phyloP scores from a whole-genome alignment of 2,329 filamentous ascomycete genomes.

The Apiospora marii region DNA sequence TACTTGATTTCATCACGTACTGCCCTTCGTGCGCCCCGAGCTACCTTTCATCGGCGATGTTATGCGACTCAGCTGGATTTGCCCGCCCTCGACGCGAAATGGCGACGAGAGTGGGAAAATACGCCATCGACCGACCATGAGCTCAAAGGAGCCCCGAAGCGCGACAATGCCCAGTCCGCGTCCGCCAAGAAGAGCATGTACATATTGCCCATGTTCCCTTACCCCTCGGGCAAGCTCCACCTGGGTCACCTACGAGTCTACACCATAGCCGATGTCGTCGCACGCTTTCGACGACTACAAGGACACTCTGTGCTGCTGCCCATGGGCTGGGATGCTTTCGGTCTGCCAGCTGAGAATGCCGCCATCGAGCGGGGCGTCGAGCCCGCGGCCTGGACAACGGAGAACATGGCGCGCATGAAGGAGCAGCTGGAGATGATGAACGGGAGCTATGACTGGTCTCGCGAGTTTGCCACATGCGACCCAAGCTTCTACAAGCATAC shows the following conservation, averaged over 20 bases:
- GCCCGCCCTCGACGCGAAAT: constrained; percentile 57
- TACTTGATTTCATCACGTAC: constrained; percentile 14
- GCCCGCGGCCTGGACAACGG: constrained; percentile 79
- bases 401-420: constrained; percentile 88
- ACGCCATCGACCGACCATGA: constrained; percentile 14
- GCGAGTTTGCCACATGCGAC: constrained; percentile 83
- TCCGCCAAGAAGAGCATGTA: constrained; percentile 59
- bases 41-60: background rate
- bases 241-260: constrained; percentile 89
- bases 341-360: constrained; percentile 89
- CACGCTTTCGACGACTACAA: constrained; percentile 77
- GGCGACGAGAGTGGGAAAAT: constrained; percentile 56
- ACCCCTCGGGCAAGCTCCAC: constrained; percentile 86
- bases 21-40: constrained; percentile 19
- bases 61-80: constrained; percentile 50
- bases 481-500: constrained; percentile 90
- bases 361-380: constrained; percentile 83
- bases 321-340: constrained; percentile 97
- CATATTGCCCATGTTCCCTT: constrained; percentile 91
- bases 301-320: constrained; percentile 81
- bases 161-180: constrained; percentile 26
- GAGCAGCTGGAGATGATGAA: constrained; percentile 81
- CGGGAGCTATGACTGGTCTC: constrained; percentile 82
- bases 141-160: constrained; percentile 23
- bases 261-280: constrained; percentile 86